Base-by-base conservation (phyloP, 805 yeast species). In the Pichia membranifaciens region DNA sequence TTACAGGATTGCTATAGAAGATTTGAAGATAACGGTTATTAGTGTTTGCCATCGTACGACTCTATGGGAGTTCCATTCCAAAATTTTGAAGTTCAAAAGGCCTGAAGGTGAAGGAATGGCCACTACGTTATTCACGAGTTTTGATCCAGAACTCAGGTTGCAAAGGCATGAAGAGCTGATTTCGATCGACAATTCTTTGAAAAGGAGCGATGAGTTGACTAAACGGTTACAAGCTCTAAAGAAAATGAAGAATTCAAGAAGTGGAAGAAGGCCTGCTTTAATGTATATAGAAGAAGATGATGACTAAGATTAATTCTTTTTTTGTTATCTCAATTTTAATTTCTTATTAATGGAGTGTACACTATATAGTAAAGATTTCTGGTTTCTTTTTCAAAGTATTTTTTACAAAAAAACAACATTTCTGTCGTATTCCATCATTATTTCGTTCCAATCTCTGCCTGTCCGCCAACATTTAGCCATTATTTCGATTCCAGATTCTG, bases 11-110 rank as follows among this genome's bases (percentile, higher is more conserved):
- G 96, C 96, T 0, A 67, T 58, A 8, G 86, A 84, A 60, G 70
- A 74, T 16, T 71, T 86, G 51, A 87, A 87, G 0, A 88, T 89
- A 48, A 85, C 96, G 0, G 75, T 90, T 17, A 69, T 90, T 34
- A 87, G 96, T 0, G 97, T 90, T 9, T 93, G 96, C 42, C 98
- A 90, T 65, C 74, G 97, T 54, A 84, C 96, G 3, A 87, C 95
- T 5, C 69, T 90, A 52, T 90, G 96, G 96, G 86, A 86, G 63
- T 90, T 87, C 71, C 98, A 90, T 65, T 78, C 83, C 52, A 76
- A 79, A 56, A 76, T 90, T 48, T 71, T 90, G 54, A 89, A 88
- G 63, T 87, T 90, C 60, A 54, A 47, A 33, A 41, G 52, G 42
- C 37, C 39, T 7, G 66, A 55, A 29, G 41, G 38, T n/a, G 50